These are phyloP conservation scores for Plectosphaerella cucumerina DNA, from an alignment of 2,329 filamentous ascomycete genomes.

Conservation along the genomic window DNA sequence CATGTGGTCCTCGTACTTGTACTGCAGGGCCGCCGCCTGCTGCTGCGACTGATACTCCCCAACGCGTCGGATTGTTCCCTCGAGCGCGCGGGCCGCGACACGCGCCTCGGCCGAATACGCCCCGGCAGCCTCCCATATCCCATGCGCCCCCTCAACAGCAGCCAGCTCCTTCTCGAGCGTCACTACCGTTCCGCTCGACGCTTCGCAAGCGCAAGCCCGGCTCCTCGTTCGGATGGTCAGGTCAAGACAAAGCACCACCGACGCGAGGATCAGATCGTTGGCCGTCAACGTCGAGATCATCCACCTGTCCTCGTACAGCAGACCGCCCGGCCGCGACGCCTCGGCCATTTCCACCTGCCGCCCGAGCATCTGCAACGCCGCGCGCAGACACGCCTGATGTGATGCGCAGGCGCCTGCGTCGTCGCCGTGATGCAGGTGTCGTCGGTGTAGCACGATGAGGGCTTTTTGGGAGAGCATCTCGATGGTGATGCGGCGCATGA, in stretches of 20 bases:
- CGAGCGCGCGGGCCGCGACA: too few species aligned
- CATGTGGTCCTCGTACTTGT: too few species aligned
- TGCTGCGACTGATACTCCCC: too few species aligned
- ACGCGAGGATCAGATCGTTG: constrained; percentile 47
- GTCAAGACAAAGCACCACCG: constrained; percentile 41
- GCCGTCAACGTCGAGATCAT: constrained; percentile 38
- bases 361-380: constrained; percentile 18
- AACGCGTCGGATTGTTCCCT: too few species aligned
- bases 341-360: constrained; percentile 24
- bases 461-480: constrained; percentile 25
- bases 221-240: too few species aligned
- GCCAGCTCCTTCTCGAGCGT: constrained; percentile 16
- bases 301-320: constrained; percentile 37
- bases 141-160: too few species aligned
- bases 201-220: too few species aligned
- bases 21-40: too few species aligned
- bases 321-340: constrained; percentile 34
- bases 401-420: constrained; percentile 7
- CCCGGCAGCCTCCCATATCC: too few species aligned
- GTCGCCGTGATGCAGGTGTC: constrained; percentile 16
- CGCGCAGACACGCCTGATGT: constrained; percentile 20
- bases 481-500: constrained; percentile 21
- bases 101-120: too few species aligned
- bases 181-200: too few species aligned
- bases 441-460: constrained; percentile 25